These are phyloP conservation scores for Tephrocybe rancida DNA, from an alignment of 768 basidiomycete genomes.

Conservation along the genomic window DNA sequence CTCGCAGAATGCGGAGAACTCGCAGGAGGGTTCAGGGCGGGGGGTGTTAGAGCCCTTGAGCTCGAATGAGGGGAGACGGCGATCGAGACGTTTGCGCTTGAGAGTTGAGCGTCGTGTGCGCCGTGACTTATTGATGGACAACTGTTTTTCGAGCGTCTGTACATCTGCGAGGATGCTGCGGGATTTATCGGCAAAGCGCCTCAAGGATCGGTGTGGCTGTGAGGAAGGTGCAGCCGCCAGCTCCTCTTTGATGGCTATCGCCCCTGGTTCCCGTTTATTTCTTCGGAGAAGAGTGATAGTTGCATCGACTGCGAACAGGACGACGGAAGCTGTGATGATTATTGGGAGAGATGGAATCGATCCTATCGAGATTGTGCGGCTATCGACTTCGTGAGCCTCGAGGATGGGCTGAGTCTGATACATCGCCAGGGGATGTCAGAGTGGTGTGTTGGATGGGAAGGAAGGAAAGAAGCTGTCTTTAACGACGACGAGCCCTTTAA, in stretches of 20 bases:
- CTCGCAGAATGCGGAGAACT: constrained; percentile 42
- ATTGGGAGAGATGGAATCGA: constrained; percentile 29
- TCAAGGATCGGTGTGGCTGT: constrained; percentile 9
- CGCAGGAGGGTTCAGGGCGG: constrained; percentile 12
- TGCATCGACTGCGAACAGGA: constrained; percentile 35
- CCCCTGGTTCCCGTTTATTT: constrained; percentile 17
- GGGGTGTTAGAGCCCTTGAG: not conserved
- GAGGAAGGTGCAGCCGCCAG: not conserved
- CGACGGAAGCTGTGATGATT: constrained; percentile 33
- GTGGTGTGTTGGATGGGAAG: not conserved
- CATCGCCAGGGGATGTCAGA: constrained; percentile 6
- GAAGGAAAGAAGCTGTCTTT: not conserved
- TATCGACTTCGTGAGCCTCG: constrained; percentile 15
- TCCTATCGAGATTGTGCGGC: constrained; percentile 5
- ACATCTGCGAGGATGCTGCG: constrained; percentile 29
- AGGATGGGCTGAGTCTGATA: constrained; percentile 16
- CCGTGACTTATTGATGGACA: constrained; percentile 7
- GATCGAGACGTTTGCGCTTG: constrained; percentile 5
- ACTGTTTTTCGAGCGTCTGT: constrained; percentile 27
- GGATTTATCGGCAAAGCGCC: constrained; percentile 23
- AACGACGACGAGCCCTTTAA: not conserved
- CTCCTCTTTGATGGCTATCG: constrained; percentile 5
- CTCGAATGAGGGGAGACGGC: constrained; percentile 1
- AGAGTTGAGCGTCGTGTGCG: not conserved
- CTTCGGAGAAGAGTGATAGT: constrained; percentile 22